These are phyloP conservation scores for Tulasnella sp. DNA, from an alignment of 768 basidiomycete species.

Conservation along the genomic window DNA sequence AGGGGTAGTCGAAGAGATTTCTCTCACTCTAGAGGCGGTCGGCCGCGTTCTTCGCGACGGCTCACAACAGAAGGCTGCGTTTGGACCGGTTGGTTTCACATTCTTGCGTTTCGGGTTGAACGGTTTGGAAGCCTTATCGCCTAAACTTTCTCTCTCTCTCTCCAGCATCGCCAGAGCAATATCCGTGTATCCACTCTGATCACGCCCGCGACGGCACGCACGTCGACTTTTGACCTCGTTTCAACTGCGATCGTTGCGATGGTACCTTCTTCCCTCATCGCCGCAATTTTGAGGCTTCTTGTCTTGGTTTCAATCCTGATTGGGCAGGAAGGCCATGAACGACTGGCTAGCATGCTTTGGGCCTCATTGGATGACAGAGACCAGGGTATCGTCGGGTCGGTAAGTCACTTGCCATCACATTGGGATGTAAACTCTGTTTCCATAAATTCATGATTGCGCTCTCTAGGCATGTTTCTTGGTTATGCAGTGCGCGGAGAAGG, in stretches of 20 bases:
- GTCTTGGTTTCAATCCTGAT: slow-evolving; percentile 51
- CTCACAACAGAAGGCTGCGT: background rate
- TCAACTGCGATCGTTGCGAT: too few relatives aligned
- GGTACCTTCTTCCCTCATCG: slow-evolving; percentile 32
- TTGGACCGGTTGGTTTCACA: background rate
- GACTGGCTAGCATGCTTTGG: slow-evolving; percentile 50
- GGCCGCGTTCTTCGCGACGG: background rate
- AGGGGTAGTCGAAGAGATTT: slow-evolving; percentile 36
- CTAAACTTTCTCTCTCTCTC: background rate
- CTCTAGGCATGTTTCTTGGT: slow-evolving; percentile 44
- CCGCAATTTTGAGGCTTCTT: slow-evolving; percentile 45
- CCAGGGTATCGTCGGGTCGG: slow-evolving; percentile 37
- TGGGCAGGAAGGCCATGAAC: slow-evolving; percentile 37
- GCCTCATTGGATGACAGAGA: slow-evolving; percentile 34
- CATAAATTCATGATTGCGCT: too few relatives aligned
- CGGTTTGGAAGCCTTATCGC: too few relatives aligned
- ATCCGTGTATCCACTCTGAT: background rate
- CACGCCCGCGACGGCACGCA: background rate
- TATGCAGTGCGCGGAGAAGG: slow-evolving; percentile 65
- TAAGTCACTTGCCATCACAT: slow-evolving; percentile 25
- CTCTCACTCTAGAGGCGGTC: slow-evolving; percentile 25
- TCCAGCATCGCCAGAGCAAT: background rate
- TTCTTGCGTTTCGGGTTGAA: too few relatives aligned
- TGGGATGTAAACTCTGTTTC: too few relatives aligned
- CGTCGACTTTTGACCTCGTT: background rate